A percentile compares a stretch with the other conserved stretches of the same genome.
phyloP scores from a whole-genome alignment of 2,329 filamentous ascomycete species.

The Tolypocladium album region DNA sequence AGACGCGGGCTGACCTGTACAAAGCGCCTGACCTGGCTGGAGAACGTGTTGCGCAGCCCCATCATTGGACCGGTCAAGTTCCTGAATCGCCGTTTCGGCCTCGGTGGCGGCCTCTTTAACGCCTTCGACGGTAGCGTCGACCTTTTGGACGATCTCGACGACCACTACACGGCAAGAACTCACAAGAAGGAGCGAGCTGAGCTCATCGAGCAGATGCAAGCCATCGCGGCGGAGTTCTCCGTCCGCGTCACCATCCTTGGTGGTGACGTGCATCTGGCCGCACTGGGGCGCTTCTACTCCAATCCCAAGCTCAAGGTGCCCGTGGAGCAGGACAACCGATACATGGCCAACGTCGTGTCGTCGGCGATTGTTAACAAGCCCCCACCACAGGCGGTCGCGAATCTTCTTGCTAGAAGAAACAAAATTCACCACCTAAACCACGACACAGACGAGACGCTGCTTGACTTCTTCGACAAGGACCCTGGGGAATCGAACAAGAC shows the following conservation, averaged over 20 bases:
- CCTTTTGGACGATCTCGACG: slow-evolving; percentile 83
- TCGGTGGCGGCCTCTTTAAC: slow-evolving; percentile 81
- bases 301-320: slow-evolving; percentile 70
- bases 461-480: slow-evolving; percentile 85
- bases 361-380: slow-evolving; percentile 96
- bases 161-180: slow-evolving; percentile 87
- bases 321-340: slow-evolving; percentile 75
- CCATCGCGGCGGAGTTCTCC: slow-evolving; percentile 74
- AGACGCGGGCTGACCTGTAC: slow-evolving; percentile 4
- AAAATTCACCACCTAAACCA: slow-evolving; percentile 60
- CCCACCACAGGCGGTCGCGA: slow-evolving; percentile 76
- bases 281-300: slow-evolving; percentile 88
- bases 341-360: slow-evolving; percentile 90
- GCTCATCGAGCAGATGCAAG: slow-evolving; percentile 72
- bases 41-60: slow-evolving; percentile 81
- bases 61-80: slow-evolving; percentile 83
- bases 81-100: slow-evolving; percentile 79
- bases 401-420: slow-evolving; percentile 83
- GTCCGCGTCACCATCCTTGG: slow-evolving; percentile 86
- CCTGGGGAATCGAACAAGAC: slow-evolving; percentile 70
- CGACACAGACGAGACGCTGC: slow-evolving; percentile 83
- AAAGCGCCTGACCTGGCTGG: slow-evolving; percentile 83
- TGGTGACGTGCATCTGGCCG: slow-evolving; percentile 88
- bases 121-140: slow-evolving; percentile 90
- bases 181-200: slow-evolving; percentile 81